Evolutionary conservation across 768 basidiomycete genomes (phyloP), one percentile per base, ranked within the genome.

Genomic region (Pisolithus microcarpus): DNA sequence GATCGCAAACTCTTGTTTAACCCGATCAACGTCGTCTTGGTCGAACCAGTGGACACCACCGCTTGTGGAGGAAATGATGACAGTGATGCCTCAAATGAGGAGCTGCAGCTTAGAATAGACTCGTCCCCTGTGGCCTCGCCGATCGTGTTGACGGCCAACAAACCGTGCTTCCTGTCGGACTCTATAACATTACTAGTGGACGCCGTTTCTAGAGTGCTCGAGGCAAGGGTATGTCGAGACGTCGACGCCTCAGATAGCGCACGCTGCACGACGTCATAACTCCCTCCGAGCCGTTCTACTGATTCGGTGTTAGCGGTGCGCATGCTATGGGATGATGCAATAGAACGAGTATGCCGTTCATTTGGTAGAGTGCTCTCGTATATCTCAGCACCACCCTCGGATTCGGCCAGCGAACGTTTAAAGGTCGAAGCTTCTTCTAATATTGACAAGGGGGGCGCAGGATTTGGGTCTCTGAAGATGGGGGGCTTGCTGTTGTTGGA

Each of bases 401-500:
- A 55, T 31, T 56, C 58, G 16, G 49, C 43, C 13, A 48, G 44
- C 10, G 54, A 28, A 8, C 43, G n/a, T 43, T 62, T 59, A 11
- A 57, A 59, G 13, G 57, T 57, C n/a, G 21, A 31, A n/a, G 26
- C 28, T 28, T 86, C 80, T 49, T 80, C 76, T 49, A 87, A 80
- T 3, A 79, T 68, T 42, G 73, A 70, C 5, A 91, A 72, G 11
- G 73, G 73, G 0, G 90, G 90, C 4, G 80, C 79, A 1, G 89
- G 87, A 47, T 83, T 82, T 1, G 91, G 91, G 66, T 94, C 91
- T 19, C 87, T 78, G 60, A 92, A 79, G 19, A 88, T 82, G 15
- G 73, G 62, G 43, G 43, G 57, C 52, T 47, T 65, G 58, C 53
- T 24, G 24, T 11, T 43, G 2, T 8, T 61, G 50, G 67, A 61